phyloP scores from a whole-genome alignment of 179 eudicot species.

The Silene coronaria region DNA sequence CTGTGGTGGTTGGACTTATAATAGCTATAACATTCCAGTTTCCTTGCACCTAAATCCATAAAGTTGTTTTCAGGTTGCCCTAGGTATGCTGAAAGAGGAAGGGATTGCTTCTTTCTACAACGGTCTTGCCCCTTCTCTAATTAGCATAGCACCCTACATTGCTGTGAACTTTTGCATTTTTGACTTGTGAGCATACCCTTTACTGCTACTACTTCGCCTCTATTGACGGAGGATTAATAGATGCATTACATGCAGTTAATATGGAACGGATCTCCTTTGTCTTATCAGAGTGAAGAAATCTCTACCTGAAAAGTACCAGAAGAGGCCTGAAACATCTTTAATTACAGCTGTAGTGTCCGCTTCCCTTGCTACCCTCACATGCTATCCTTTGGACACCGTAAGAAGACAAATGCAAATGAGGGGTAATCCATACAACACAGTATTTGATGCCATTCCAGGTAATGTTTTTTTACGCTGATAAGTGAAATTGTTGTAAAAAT shows the following conservation, averaged over 20 bases:
- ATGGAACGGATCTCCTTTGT: conserved; percentile 22
- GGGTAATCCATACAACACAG: conserved; percentile 75
- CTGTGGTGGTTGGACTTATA: conserved; percentile 3
- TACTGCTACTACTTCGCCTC: conserved; percentile 19
- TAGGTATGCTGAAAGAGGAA: conserved; percentile 85
- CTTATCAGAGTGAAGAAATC: conserved; percentile 83
- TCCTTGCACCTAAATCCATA: conserved; percentile 12
- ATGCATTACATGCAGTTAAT: conserved; percentile 15
- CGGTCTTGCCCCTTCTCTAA: conserved; percentile 95
- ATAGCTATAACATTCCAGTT: conserved; percentile 2
- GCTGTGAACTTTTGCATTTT: conserved; percentile 96
- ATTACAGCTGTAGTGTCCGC: conserved; percentile 76
- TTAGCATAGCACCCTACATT: conserved; percentile 97
- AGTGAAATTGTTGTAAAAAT: not conserved
- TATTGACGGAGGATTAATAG: conserved; percentile 15
- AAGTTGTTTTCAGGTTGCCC: conserved; percentile 61
- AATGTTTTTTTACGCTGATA: not conserved
- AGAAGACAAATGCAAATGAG: conserved; percentile 97
- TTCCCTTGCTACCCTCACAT: conserved; percentile 74
- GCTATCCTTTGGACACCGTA: conserved; percentile 90
- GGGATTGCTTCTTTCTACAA: conserved; percentile 82
- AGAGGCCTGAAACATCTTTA: conserved; percentile 76
- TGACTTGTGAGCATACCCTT: conserved; percentile 83
- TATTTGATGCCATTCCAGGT: conserved; percentile 92
- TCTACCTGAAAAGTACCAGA: conserved; percentile 81